Percentiles rank a stretch among this genome's conserved stretches.
phyloP scores from a whole-genome alignment of 352 stramenopile genomes.

The Pythium volutum region DNA sequence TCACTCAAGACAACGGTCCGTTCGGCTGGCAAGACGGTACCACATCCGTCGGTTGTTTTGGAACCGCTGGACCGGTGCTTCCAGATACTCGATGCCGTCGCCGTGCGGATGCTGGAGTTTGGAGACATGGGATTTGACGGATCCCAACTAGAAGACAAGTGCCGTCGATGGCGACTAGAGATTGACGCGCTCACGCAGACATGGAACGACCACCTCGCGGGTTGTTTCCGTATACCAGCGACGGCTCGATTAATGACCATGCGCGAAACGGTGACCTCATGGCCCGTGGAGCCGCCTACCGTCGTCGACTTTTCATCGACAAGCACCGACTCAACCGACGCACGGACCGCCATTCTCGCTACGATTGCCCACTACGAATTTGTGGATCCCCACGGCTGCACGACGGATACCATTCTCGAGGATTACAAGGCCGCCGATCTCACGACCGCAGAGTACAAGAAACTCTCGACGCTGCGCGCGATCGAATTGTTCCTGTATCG shows the following conservation, averaged over 20 bases:
- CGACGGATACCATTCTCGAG: conserved; percentile 1
- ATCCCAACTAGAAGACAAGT: neutral
- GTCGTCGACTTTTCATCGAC: neutral
- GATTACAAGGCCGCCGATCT: neutral
- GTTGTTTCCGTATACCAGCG: conserved; percentile 4
- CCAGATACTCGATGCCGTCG: conserved; percentile 8
- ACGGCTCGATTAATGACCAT: neutral
- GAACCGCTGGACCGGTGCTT: conserved; percentile 7
- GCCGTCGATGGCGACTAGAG: conserved; percentile 7
- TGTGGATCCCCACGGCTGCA: neutral
- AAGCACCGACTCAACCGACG: neutral
- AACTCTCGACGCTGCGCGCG: neutral
- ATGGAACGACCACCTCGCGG: conserved; percentile 1
- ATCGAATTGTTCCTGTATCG: conserved; percentile 11
- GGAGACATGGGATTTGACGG: conserved; percentile 8
- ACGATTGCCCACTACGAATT: conserved; percentile 9
- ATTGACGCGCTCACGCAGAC: conserved; percentile 3
- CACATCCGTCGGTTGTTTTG: neutral
- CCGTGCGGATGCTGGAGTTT: conserved; percentile 2
- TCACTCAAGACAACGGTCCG: neutral
- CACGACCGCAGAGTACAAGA: neutral
- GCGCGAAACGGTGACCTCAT: neutral
- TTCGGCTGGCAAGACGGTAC: neutral
- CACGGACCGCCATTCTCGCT: neutral
- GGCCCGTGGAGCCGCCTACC: neutral